A percentile compares a stretch with the other conserved stretches of the same genome.
Evolutionary conservation across 306 rosid genomes (phyloP).

Genomic region (Elaeagnus macrophylla): DNA sequence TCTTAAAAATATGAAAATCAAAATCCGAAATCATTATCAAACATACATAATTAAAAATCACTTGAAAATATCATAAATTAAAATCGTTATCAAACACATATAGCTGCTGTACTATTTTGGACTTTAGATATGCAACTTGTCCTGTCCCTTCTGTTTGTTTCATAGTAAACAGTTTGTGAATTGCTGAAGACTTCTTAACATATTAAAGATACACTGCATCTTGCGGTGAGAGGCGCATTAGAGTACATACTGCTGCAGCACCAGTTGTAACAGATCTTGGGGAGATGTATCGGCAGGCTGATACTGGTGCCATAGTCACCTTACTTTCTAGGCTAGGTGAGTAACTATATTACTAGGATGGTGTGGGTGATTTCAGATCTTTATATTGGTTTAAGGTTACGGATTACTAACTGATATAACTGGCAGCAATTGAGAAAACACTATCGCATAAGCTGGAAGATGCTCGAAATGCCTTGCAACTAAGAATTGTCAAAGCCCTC

Average conservation of each 20-base stretch:
- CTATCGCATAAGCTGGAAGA: constrained; percentile 81
- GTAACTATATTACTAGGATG: constrained; percentile 17
- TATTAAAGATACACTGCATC: constrained; percentile 85
- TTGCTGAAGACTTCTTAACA: constrained; percentile 40
- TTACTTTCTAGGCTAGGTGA: constrained; percentile 82
- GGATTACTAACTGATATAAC: constrained; percentile 22
- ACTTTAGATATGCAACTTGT: not conserved
- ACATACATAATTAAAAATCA: no score
- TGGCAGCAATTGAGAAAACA: constrained; percentile 90
- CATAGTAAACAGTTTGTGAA: constrained; percentile 7
- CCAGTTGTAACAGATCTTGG: constrained; percentile 85
- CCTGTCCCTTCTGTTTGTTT: constrained; percentile 8
- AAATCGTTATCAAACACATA: no score
- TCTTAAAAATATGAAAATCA: no score
- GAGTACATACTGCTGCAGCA: constrained; percentile 89
- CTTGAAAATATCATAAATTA: no score
- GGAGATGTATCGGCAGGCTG: constrained; percentile 86
- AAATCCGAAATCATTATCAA: no score
- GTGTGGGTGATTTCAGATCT: constrained; percentile 15
- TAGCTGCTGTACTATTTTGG: not conserved
- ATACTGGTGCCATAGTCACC: constrained; percentile 77
- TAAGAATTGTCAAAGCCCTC: constrained; percentile 71
- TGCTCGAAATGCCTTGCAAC: constrained; percentile 72
- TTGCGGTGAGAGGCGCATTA: constrained; percentile 96
- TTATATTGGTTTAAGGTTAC: constrained; percentile 13